Evolutionary conservation across 2,329 filamentous ascomycete genomes (phyloP).

Genomic region (Didymosphaeria variabile): DNA sequence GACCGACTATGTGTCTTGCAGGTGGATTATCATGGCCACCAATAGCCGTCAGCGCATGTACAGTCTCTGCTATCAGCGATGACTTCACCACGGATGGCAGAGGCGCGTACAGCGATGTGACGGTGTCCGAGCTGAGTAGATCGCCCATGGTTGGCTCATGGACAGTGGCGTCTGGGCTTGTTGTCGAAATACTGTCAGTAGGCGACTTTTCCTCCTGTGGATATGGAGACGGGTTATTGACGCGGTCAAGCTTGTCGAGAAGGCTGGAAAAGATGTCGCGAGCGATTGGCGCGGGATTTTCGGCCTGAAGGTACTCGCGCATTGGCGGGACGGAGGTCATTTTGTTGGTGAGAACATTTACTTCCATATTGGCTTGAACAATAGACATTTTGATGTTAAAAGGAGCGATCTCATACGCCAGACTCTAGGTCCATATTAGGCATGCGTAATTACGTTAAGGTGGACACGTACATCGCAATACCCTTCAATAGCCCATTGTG

Average conservation of each 20-base stretch:
- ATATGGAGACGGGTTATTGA: constrained; percentile 48
- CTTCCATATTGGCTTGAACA: constrained; percentile 94
- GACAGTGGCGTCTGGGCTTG: constrained; percentile 36
- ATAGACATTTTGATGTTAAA: constrained; percentile 98
- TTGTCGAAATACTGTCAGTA: constrained; percentile 35
- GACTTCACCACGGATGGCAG: constrained; percentile 73
- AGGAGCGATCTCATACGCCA: constrained; percentile 93
- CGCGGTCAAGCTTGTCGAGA: constrained; percentile 77
- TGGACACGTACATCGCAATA: constrained; percentile 77
- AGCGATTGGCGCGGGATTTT: constrained; percentile 80
- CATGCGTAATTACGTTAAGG: not conserved
- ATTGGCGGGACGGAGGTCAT: constrained; percentile 85
- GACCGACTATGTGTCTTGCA: constrained; percentile 90
- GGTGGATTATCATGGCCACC: constrained; percentile 96
- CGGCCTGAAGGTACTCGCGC: constrained; percentile 71
- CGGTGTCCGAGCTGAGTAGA: constrained; percentile 56
- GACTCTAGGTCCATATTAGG: constrained; percentile 57
- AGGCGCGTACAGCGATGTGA: constrained; percentile 77
- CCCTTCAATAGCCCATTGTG: constrained; percentile 93
- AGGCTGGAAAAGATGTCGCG: constrained; percentile 84
- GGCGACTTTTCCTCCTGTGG: constrained; percentile 45
- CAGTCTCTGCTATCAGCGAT: constrained; percentile 83
- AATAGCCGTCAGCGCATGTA: constrained; percentile 89
- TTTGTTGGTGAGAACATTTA: constrained; percentile 84
- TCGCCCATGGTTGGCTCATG: constrained; percentile 54